Evolutionary conservation across 176 grass and related monocot species (phyloP), one percentile per base, ranked within the genome.

Genomic region (Cymbopogon citratus): DNA sequence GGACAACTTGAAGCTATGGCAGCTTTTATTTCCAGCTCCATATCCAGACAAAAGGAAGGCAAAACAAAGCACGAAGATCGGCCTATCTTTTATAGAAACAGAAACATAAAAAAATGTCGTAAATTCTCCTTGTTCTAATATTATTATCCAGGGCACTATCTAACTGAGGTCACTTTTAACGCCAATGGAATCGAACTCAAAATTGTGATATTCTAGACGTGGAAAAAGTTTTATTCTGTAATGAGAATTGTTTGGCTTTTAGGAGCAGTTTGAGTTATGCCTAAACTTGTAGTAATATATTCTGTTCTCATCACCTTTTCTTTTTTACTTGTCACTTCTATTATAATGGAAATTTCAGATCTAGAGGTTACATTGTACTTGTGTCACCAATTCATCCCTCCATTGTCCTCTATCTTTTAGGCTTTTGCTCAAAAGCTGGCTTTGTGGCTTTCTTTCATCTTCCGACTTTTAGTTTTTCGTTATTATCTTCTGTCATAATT

Each of bases 21-120:
- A 71, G 23, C 73, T 89, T 54, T 54, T 21, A n/a, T 8, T 89
- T 85, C 78, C 57, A 72, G 71, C 66, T 81, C 29, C n/a, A n/a
- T n/a, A n/a, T n/a, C n/a, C n/a, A n/a, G n/a, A n/a, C n/a, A n/a
- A 76, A 76, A 89, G 34, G 64, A 60, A 39, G 46, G 59, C 44
- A 80, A 80, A 80, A 23, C n/a, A 56, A 33, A 27, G 18, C 18
- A 26, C 16, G 69, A 74, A 51, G 33, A 56, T 75, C 64, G 63
- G 24, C 40, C 31, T 70, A 34, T 73, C 45, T 73, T 88, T 83
- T 40, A 41, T 40, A 41, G 16, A 70, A 51, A 13, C 43, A 43
- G 21, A 66, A 69, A 45, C 43, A 73, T 51, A 27, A 31, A 28
- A 28, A 49, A 51, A 5, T 73, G 16, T 19, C 18, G 2, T 15